These are phyloP conservation scores for Xanthoconium stramineum DNA, from an alignment of 768 basidiomycete species.

Conservation along the genomic window DNA sequence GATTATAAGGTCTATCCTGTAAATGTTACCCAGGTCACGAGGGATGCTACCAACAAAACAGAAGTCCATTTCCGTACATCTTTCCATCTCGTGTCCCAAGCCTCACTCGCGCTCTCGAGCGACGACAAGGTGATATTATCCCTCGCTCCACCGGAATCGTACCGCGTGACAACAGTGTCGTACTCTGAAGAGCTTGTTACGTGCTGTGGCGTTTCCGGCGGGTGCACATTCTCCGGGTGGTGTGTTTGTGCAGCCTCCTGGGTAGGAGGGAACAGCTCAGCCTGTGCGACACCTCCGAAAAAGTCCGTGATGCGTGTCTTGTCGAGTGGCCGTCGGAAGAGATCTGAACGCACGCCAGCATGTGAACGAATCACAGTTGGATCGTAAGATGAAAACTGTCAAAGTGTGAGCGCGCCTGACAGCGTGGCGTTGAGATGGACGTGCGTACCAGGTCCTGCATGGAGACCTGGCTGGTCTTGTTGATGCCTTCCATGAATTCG, in stretches of 20 bases:
- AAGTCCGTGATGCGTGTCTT: slow-evolving; percentile 75
- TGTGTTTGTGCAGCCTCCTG: neutral
- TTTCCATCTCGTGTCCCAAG: slow-evolving; percentile 22
- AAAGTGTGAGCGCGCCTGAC: slow-evolving; percentile 6
- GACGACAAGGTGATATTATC: neutral
- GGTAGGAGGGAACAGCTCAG: slow-evolving; percentile 51
- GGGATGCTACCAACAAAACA: slow-evolving; percentile 21
- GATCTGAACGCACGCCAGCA: slow-evolving; percentile 84
- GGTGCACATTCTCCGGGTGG: neutral
- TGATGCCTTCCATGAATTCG: slow-evolving; percentile 86
- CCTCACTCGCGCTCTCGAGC: neutral
- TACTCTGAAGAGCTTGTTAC: neutral
- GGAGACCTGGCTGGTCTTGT: slow-evolving; percentile 81
- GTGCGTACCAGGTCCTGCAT: slow-evolving; percentile 78
- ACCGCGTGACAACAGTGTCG: neutral
- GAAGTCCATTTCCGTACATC: slow-evolving; percentile 30
- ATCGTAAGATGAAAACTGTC: slow-evolving; percentile 82
- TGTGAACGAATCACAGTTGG: slow-evolving; percentile 73
- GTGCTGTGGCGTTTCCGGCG: neutral
- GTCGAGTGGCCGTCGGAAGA: slow-evolving; percentile 68
- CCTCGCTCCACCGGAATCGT: neutral
- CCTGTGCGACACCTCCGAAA: slow-evolving; percentile 84
- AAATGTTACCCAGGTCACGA: slow-evolving; percentile 30
- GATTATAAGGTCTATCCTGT: slow-evolving; percentile 9
- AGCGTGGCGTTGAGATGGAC: neutral